Conservation (phyloP, 768 basidiomycete species). For the Lactarius hengduanensis region DNA sequence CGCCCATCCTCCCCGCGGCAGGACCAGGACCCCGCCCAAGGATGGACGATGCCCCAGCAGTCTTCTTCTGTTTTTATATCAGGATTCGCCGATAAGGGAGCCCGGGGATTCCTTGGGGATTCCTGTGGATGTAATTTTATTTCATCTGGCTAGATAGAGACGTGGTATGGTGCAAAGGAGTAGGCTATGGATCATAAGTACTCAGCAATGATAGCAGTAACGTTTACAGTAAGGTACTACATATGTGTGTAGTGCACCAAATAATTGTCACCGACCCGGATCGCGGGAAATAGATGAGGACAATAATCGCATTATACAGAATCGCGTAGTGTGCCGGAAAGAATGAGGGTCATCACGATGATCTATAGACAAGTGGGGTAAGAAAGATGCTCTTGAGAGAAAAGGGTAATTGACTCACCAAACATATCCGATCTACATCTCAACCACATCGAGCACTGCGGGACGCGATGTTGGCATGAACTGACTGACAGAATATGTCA, state of each 20-base stretch:
- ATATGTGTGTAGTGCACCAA: neutral
- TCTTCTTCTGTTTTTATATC: too few species aligned
- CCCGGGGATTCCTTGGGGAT: too few species aligned
- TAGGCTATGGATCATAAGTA: neutral
- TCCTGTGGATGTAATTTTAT: neutral
- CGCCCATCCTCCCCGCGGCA: too few species aligned
- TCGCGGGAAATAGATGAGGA: neutral
- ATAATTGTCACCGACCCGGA: neutral
- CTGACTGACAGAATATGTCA: neutral
- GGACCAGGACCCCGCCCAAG: too few species aligned
- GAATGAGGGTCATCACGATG: neutral
- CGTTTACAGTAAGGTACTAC: neutral
- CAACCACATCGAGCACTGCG: neutral
- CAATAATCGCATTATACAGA: neutral
- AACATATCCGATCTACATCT: neutral
- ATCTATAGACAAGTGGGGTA: neutral
- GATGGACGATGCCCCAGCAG: too few species aligned
- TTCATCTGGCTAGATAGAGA: too few species aligned
- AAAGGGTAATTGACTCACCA: neutral
- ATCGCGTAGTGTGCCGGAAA: neutral
- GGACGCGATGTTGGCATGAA: constrained; percentile 1
- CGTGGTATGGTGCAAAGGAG: neutral
- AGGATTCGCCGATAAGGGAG: too few species aligned
- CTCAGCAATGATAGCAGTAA: neutral
- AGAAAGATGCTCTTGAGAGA: neutral